These are phyloP conservation scores for Talaromyces proteolyticus DNA, from an alignment of 495 filamentous ascomycete genomes.

Conservation along the genomic window DNA sequence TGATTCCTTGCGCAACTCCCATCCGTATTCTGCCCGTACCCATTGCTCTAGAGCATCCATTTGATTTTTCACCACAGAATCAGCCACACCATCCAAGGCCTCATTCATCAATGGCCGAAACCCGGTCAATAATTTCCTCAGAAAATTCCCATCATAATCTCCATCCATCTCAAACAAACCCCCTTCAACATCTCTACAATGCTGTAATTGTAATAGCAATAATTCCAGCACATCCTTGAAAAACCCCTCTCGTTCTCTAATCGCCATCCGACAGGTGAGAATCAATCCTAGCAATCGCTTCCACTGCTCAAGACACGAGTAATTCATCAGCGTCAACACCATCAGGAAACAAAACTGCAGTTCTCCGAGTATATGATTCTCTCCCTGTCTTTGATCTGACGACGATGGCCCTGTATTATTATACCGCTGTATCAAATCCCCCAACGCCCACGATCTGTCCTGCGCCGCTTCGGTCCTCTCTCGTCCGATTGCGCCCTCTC, in stretches of 20 bases:
- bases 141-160: slow-evolving; percentile 48
- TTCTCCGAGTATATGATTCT: slow-evolving; percentile 67
- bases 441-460: slow-evolving; percentile 67
- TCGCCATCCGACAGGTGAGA: slow-evolving; percentile 60
- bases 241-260: slow-evolving; percentile 48
- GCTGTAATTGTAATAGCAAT: slow-evolving; percentile 64
- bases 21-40: slow-evolving; percentile 53
- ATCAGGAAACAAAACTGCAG: slow-evolving; percentile 81
- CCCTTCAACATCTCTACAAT: slow-evolving; percentile 62
- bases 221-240: slow-evolving; percentile 55
- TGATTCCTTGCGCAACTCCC: slow-evolving; percentile 51
- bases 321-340: slow-evolving; percentile 74
- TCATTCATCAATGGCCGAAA: slow-evolving; percentile 44
- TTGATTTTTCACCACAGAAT: slow-evolving; percentile 37
- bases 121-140: slow-evolving; percentile 47
- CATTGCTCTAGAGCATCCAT: slow-evolving; percentile 52
- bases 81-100: slow-evolving; percentile 20
- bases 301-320: slow-evolving; percentile 87
- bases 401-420: slow-evolving; percentile 9
- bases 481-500: slow-evolving; percentile 59
- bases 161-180: slow-evolving; percentile 48
- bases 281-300: slow-evolving; percentile 65
- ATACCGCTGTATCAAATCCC: slow-evolving; percentile 38
- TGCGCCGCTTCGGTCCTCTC: slow-evolving; percentile 66
- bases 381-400: slow-evolving; percentile 17